Conservation (phyloP, 2,329 filamentous ascomycete species). For the Cucurbitaria berberidis region DNA sequence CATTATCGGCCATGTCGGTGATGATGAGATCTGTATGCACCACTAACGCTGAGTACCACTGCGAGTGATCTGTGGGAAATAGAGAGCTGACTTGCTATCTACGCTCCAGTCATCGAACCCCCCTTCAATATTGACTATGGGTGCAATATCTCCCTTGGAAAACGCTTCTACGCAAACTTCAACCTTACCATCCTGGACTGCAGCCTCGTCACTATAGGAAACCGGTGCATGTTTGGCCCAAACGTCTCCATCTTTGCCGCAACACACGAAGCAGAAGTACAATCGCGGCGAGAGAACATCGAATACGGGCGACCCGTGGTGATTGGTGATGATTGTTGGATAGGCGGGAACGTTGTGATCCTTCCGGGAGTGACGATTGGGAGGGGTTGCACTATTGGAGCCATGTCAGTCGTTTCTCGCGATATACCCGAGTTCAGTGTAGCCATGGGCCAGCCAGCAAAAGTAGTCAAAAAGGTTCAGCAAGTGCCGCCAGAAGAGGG, state of each 20-base stretch:
- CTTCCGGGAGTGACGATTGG: slow-evolving; percentile 81
- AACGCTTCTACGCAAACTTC: slow-evolving; percentile 69
- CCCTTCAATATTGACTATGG: slow-evolving; percentile 70
- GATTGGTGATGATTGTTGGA: slow-evolving; percentile 55
- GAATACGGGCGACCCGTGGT: slow-evolving; percentile 58
- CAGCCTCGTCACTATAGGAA: slow-evolving; percentile 59
- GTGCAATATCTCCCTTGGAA: slow-evolving; percentile 67
- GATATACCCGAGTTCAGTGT: slow-evolving; percentile 68
- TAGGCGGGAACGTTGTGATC: slow-evolving; percentile 60
- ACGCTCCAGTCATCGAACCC: slow-evolving; percentile 61
- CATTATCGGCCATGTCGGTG: slow-evolving; percentile 43
- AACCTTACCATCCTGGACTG: slow-evolving; percentile 61
- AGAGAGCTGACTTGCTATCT: not conserved
- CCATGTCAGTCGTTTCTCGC: slow-evolving; percentile 84
- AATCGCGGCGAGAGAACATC: slow-evolving; percentile 54
- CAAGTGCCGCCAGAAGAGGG: slow-evolving; percentile 16
- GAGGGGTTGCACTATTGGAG: slow-evolving; percentile 74
- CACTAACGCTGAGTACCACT: no score
- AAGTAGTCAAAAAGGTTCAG: slow-evolving; percentile 54
- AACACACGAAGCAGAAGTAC: slow-evolving; percentile 59
- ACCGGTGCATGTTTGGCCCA: slow-evolving; percentile 60
- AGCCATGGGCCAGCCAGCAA: slow-evolving; percentile 70
- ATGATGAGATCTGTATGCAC: slow-evolving; percentile 36
- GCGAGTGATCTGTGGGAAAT: not conserved
- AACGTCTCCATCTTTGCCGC: slow-evolving; percentile 61